Conservation (phyloP, 768 basidiomycete genomes). For the Boletus rex-veris region DNA sequence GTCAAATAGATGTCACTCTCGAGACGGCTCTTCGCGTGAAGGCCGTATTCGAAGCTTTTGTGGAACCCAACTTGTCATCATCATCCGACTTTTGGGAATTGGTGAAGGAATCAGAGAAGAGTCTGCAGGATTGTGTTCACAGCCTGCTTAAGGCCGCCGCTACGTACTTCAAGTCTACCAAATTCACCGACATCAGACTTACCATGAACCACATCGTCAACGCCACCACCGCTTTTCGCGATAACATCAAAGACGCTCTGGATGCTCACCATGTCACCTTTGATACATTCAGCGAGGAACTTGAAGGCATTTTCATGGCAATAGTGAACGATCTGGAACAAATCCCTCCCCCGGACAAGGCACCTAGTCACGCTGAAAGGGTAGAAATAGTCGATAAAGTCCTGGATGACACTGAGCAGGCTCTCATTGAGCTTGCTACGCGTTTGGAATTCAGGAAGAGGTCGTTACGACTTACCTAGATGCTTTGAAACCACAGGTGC, state of each 20-base stretch:
- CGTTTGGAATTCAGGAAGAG: constrained; percentile 6
- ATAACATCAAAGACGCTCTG: constrained; percentile 5
- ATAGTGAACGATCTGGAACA: constrained; percentile 2
- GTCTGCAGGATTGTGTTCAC: constrained; percentile 1
- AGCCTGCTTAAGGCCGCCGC: constrained; percentile 4
- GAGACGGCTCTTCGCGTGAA: neutral
- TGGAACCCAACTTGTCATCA: neutral
- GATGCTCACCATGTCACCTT: constrained; percentile 4
- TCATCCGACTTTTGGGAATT: constrained; percentile 12
- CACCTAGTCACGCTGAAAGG: constrained; percentile 4
- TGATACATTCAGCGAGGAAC: constrained; percentile 7
- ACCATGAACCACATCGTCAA: constrained; percentile 10
- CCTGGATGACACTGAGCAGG: constrained; percentile 1
- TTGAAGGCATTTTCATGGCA: constrained; percentile 7
- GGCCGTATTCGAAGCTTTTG: neutral
- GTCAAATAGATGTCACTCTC: constrained; percentile 2
- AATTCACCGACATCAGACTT: constrained; percentile 1
- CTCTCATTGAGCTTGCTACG: neutral
- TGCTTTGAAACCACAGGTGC: constrained; percentile 5
- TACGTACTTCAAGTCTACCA: neutral
- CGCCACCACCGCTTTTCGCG: constrained; percentile 11
- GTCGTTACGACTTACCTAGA: neutral
- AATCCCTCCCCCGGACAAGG: neutral
- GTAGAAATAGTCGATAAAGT: constrained; percentile 2
- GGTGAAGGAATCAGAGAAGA: neutral